Conservation (phyloP, 352 stramenopile species). For the Pythium oligandrum region DNA sequence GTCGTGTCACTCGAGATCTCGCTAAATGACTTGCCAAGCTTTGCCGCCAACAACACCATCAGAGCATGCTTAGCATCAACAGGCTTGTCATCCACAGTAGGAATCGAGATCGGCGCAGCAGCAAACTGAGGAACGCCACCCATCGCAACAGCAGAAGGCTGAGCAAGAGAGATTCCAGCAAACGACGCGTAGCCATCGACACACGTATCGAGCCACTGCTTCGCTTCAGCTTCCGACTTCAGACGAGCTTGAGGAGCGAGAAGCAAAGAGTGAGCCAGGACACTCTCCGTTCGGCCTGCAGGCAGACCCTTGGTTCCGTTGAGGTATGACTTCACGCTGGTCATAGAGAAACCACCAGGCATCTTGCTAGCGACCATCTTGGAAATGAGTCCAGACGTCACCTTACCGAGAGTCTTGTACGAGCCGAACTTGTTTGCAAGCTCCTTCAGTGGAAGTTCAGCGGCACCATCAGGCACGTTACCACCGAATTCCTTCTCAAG, state of each 20-base stretch:
- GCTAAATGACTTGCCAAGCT: conserved; percentile 67
- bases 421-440: conserved; percentile 56
- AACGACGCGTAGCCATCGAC: conserved; percentile 69
- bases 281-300: conserved; percentile 65
- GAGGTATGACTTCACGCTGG: conserved; percentile 73
- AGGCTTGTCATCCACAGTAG: conserved; percentile 50
- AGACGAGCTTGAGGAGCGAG: conserved; percentile 53
- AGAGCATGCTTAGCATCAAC: conserved; percentile 77
- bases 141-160: conserved; percentile 14
- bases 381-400: conserved; percentile 51
- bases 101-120: conserved; percentile 35
- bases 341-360: conserved; percentile 81
- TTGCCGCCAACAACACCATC: conserved; percentile 67
- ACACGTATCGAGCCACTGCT: conserved; percentile 76
- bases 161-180: conserved; percentile 58
- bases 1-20: conserved; percentile 58
- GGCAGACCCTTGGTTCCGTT: conserved; percentile 49
- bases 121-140: conserved; percentile 27
- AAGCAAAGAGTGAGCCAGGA: conserved; percentile 66
- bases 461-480: conserved; percentile 59
- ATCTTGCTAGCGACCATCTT: conserved; percentile 83
- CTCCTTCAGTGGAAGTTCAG: conserved; percentile 69
- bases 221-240: conserved; percentile 66
- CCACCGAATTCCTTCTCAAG: conserved; percentile 84
- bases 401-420: conserved; percentile 73